These are phyloP conservation scores for Penicillium manginii DNA, from an alignment of 495 filamentous ascomycete species.

Conservation along the genomic window DNA sequence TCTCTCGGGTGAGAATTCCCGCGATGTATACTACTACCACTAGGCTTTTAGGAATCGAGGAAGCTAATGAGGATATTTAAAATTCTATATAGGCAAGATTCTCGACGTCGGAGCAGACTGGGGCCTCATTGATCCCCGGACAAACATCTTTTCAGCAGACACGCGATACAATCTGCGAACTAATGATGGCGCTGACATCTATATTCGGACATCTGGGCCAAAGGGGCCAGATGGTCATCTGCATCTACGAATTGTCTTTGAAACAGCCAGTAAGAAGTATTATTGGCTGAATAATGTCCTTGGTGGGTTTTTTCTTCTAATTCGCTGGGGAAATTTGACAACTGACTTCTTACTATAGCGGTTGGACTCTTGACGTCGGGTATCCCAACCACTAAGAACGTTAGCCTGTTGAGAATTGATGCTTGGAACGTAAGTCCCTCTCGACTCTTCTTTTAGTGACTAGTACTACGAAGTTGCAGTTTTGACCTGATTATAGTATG, in stretches of 20 bases:
- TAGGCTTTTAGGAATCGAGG: too few species aligned
- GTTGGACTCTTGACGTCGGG: slow-evolving; percentile 30
- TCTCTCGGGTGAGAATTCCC: slow-evolving; percentile 9
- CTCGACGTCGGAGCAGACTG: slow-evolving; percentile 39
- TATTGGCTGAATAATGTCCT: slow-evolving; percentile 43
- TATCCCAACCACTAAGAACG: slow-evolving; percentile 5
- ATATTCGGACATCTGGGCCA: slow-evolving; percentile 31
- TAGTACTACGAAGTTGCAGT: neutral
- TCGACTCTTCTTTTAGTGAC: neutral
- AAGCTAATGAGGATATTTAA: too few species aligned
- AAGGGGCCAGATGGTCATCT: slow-evolving; percentile 25
- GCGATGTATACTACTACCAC: too few species aligned
- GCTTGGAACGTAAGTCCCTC: slow-evolving; percentile 35
- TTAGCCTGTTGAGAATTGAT: slow-evolving; percentile 32
- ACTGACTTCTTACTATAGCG: slow-evolving; percentile 16
- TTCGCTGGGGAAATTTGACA: too few species aligned
- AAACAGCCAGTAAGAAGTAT: slow-evolving; percentile 33
- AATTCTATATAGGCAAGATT: slow-evolving; percentile 23
- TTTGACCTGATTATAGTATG: slow-evolving; percentile 14
- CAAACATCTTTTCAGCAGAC: slow-evolving; percentile 35
- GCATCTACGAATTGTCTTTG: slow-evolving; percentile 34
- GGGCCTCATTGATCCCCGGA: slow-evolving; percentile 31
- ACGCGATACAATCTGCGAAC: slow-evolving; percentile 39
- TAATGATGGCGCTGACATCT: slow-evolving; percentile 35
- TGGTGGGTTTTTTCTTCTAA: slow-evolving; percentile 26